Evolutionary conservation across 2,329 filamentous ascomycete species (phyloP), one percentile per base, ranked within the genome.

Genomic region (Hypoxylon sp.): DNA sequence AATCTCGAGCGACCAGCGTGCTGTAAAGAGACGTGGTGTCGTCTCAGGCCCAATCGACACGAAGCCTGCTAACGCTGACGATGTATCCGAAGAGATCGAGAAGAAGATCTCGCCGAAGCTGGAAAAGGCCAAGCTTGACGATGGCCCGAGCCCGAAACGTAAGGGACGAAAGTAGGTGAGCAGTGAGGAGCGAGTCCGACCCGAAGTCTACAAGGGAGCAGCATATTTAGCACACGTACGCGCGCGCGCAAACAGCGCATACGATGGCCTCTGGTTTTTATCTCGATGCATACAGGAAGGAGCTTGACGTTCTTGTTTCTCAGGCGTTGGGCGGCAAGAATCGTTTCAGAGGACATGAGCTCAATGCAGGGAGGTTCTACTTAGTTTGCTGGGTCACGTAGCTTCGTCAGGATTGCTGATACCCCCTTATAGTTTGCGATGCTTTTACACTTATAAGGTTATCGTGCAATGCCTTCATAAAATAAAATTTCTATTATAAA

Each of bases 11-110:
- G 43, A 60, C 13, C 41, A 38, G 28, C 50, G 30, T 7, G 25
- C 50, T 17, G n/a, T 5, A 2, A 61, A 61, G 59, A 49, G 21
- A 32, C 59, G 59, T n/a, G 30, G 28, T 28, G 59, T 55, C 4
- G 7, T 53, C n/a, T 11, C 50, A 11, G 2, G 9, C 50, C 0
- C 30, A 30, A 9, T 17, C 36, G 7, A 41, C 6, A 17, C 36
- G n/a, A 7, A 41, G 36, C 14, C 7, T 41, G 36, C 36, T n/a
- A 19, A 41, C 13, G n/a, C n/a, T 9, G 36, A 9, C n/a, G n/a
- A 17, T 13, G 36, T 3, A 41, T 41, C n/a, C 17, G 17, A 43
- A 6, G 38, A 43, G n/a, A 3, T 21, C 17, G 17, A 21, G 7
- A 43, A 43, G 38, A 11, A 3, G 17, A 21, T 43, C 38, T 43